Base-by-base conservation (phyloP, 2,329 filamentous ascomycete species). In the Trichophyton benhamiae region DNA sequence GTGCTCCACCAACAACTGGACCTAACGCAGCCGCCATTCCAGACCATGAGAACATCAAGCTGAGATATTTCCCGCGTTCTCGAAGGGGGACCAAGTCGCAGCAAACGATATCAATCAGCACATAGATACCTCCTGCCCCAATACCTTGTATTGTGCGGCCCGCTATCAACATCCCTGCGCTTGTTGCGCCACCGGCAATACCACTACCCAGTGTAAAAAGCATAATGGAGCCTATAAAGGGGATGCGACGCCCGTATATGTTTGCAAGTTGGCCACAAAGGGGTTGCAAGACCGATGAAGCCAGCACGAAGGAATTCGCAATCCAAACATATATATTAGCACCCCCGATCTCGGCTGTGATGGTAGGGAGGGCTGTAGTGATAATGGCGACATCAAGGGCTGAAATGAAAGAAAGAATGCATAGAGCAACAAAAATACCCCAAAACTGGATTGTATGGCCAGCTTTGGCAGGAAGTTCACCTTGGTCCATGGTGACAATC, bases 141-240 rank as follows among this genome's bases (percentile, higher is more conserved):
- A 77, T 69, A 1, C 80, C 80, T 62, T 82, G 79, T 7, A 83
- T 65, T 0, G 75, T 74, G 52, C 80, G 73, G 1, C 75, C 78
- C 2, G 71, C 72, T 48, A 82, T 77, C 3, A 82, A 68, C 74
- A 78, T 78, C 0, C 64, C 66, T 0, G 68, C 69, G 5, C 63
- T 75, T 0, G 65, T 72, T 0, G 82, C 78, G 0, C 75, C 76
- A 0, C 80, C 82, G 58, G 72, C 76, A 2, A 85, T 71, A 0
- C 76, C 79, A 60, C 80, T 82, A 0, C 82, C 82, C 0, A 83
- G 63, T 0, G 70, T 72, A 62, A 82, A 82, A 1, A 80, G 59
- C 3, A 68, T 71, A 1, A 81, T 72, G 7, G 76, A 68, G 3
- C 64, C 55, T 0, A 80, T 70, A n/a, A 72, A 72, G 44, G 73